Base-by-base conservation (phyloP, 192 early-diverging fungal species). In the Gonapodya sp. region DNA sequence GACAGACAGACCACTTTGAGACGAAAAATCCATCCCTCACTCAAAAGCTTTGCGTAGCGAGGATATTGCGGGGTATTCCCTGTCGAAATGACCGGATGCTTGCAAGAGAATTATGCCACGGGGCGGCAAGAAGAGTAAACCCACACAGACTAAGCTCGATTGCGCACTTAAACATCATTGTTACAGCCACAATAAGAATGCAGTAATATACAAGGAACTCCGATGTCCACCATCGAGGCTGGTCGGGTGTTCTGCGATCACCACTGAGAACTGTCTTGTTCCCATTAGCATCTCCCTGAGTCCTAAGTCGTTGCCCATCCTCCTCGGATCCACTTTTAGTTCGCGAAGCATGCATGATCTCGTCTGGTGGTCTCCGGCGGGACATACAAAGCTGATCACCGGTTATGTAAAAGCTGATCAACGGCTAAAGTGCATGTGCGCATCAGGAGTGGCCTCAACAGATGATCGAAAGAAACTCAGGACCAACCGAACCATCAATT, bases 141-240 rank as follows among this genome's bases (percentile, higher is more conserved):
- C 24, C 46, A 64, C 46, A 64, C 46, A 64, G 84, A 35, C 88
- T 86, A 34, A 88, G 84, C 81, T 85, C 81, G 79, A 88, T 88
- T 80, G 87, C 87, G 0, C 90, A 88, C 78, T 90, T 87, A 35
- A 91, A 86, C 94, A 94, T 93, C 79, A 87, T 88, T 0, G 92
- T 84, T 8, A 96, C 82, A 0, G 85, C 85, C 0, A 88, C 81
- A 31, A 84, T 36, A 74, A 94, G 91, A 31, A 87, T 74, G 35
- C 91, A 36, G 81, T 93, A 94, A 83, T 95, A 94, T 32, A 90
- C 36, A 82, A 92, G 92, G 86, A 96, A 95, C 84, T 95, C 94
- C n/a, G 79, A 16, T 8, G 75, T 77, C 18, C 34, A 33, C 75
- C 75, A 77, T 2, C 75, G 75, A 16, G 75, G 75, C 8, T 16